Base-by-base conservation (phyloP, 257 asterid species). In the Schizonepeta tenuifolia region DNA sequence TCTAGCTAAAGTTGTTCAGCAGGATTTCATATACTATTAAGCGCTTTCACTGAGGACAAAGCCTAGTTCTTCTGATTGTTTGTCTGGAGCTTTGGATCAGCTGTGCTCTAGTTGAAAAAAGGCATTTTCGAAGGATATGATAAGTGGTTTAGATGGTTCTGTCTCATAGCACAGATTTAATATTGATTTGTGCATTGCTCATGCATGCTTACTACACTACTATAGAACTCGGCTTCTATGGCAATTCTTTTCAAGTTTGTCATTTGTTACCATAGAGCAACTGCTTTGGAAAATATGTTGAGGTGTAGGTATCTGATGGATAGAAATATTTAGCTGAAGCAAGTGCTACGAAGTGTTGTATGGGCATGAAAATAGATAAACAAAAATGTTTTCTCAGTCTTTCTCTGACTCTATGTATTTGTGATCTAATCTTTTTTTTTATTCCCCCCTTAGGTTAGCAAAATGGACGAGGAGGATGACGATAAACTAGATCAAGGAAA, bases 391-490 rank as follows among this genome's bases (percentile, higher is more conserved):
- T 41, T n/a, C 66, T 51, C 46, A 8, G 24, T 38, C 36, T 22
- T 67, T 69, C 64, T 53, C 35, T 33, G 33, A n/a, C 57, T 20
- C 17, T 56, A 35, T 35, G 43, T 28, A 3, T 33, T 43, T 74
- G 31, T 28, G 36, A 51, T 24, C 14, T 62, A 53, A 7, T 69
- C 22, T 56, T 21, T 31, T 47, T 63, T 83, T 71, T 38, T 14
- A 61, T 8, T 51, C 75, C 71, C 11, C 35, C 71, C 11, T 35
- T 71, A 88, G 96, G 84, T 64, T 71, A 43, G 7, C 24, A 20
- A 72, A 57, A 60, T 55, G 17, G 87, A 77, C 26, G 88, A 75
- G 62, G 67, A 72, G 70, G 85, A 76, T 71, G 82, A 76, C 67
- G 82, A 69, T 35, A 79, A 73, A 28, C 64, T 13, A 13, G 85